phyloP scores from a whole-genome alignment of 2,329 filamentous ascomycete genomes.

The Albifimbria verrucaria region DNA sequence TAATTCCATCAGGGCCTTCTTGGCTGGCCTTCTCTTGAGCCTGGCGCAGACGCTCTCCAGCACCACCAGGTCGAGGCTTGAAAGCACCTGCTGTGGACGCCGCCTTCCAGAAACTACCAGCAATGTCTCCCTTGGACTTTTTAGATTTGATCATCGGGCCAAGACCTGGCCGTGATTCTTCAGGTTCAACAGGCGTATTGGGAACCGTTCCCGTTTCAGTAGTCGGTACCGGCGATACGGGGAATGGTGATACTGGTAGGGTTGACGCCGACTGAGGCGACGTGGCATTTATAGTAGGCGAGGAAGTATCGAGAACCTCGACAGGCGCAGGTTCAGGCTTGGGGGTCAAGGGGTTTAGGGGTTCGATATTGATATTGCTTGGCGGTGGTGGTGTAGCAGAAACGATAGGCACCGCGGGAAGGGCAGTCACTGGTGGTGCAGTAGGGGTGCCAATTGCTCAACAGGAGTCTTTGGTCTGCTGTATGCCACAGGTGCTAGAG shows the following conservation, averaged over 20 bases:
- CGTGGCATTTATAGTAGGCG: too few relatives aligned
- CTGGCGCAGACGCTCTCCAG: slow-evolving; percentile 72
- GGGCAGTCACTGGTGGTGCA: slow-evolving; percentile 21
- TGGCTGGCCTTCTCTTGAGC: slow-evolving; percentile 49
- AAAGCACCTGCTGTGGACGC: slow-evolving; percentile 57
- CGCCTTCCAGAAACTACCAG: slow-evolving; percentile 75
- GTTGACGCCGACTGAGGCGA: too few relatives aligned
- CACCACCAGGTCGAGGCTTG: slow-evolving; percentile 84
- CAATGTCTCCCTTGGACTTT: slow-evolving; percentile 68
- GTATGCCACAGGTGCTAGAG: slow-evolving; percentile 6
- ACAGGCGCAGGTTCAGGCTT: too few relatives aligned
- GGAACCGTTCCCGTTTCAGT: too few relatives aligned
- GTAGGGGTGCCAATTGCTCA: slow-evolving; percentile 19
- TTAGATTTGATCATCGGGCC: slow-evolving; percentile 90
- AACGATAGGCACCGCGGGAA: slow-evolving; percentile 9
- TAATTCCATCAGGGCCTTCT: slow-evolving; percentile 84
- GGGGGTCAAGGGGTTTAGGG: too few relatives aligned
- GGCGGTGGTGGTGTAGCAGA: slow-evolving; percentile 10
- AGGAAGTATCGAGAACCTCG: too few relatives aligned
- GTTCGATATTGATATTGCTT: too few relatives aligned
- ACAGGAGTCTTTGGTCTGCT: slow-evolving; percentile 8
- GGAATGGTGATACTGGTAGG: too few relatives aligned
- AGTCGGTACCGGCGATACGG: too few relatives aligned
- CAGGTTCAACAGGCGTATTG: too few relatives aligned
- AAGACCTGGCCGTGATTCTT: slow-evolving; percentile 65